Evolutionary conservation across 1,284 basidiomycete genomes (phyloP).

Genomic region (Cerrena zonata): DNA sequence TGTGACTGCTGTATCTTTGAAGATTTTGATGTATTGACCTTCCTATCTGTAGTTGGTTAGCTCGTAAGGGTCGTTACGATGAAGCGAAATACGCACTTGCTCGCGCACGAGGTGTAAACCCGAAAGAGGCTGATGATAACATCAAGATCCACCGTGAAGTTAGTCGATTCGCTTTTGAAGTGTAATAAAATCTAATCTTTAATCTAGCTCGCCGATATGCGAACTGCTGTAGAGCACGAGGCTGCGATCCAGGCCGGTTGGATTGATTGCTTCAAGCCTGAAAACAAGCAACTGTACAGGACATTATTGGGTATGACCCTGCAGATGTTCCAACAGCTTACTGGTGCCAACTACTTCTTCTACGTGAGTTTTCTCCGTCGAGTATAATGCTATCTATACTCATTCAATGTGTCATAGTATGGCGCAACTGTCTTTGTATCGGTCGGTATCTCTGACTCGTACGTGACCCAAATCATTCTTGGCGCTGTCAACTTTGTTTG

Average conservation of each 20-base stretch:
- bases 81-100: conserved; percentile 52
- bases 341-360: conserved; percentile 68
- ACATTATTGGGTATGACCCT: conserved; percentile 63
- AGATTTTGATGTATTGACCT: background rate
- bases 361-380: conserved; percentile 32
- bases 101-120: conserved; percentile 48
- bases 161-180: background rate
- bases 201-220: conserved; percentile 41
- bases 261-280: conserved; percentile 54
- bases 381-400: background rate
- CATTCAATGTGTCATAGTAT: conserved; percentile 32
- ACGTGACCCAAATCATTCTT: conserved; percentile 68
- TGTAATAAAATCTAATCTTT: background rate
- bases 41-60: conserved; percentile 45
- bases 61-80: conserved; percentile 41
- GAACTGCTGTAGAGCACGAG: conserved; percentile 43
- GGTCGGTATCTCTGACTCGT: conserved; percentile 65
- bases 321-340: conserved; percentile 73
- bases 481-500: conserved; percentile 67
- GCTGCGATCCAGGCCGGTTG: conserved; percentile 43
- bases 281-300: conserved; percentile 53
- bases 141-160: conserved; percentile 43
- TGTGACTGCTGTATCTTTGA: conserved; percentile 1
- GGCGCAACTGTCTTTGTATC: conserved; percentile 65
- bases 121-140: conserved; percentile 36